These are phyloP conservation scores for Backusella sp. DNA, from an alignment of 192 early-diverging fungal genomes.

Conservation along the genomic window DNA sequence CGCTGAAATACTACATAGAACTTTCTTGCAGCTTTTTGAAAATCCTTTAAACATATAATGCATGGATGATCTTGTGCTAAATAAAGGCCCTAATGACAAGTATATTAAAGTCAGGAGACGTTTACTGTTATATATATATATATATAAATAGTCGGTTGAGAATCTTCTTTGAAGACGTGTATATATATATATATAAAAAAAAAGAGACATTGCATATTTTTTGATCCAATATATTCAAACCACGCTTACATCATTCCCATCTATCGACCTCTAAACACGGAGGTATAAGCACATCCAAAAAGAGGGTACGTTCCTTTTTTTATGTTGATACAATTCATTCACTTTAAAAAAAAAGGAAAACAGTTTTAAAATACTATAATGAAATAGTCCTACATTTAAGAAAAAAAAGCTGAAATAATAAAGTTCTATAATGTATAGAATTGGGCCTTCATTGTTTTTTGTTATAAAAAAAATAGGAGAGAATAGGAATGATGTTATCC, in stretches of 20 bases:
- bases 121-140: conserved; percentile 6
- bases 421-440: not conserved
- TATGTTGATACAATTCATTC: not conserved
- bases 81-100: conserved; percentile 4
- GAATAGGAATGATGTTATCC: conserved; percentile 4
- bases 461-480: not conserved
- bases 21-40: conserved; percentile 11
- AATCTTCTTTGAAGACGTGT: not conserved
- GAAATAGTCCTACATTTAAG: not conserved
- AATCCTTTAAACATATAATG: conserved; percentile 5
- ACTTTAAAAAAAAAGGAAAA: not conserved
- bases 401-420: not conserved
- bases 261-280: not conserved
- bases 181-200: not conserved
- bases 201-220: not conserved
- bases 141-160: not conserved
- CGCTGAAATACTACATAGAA: conserved; percentile 11
- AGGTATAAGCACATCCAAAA: not conserved
- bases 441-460: not conserved
- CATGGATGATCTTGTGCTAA: conserved; percentile 10
- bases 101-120: conserved; percentile 2
- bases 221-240: conserved; percentile 7
- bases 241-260: not conserved
- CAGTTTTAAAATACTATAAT: not conserved
- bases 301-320: not conserved